These are phyloP conservation scores for Solanum hybrid DNA, from an alignment of 305 asterid genomes.

Conservation along the genomic window DNA sequence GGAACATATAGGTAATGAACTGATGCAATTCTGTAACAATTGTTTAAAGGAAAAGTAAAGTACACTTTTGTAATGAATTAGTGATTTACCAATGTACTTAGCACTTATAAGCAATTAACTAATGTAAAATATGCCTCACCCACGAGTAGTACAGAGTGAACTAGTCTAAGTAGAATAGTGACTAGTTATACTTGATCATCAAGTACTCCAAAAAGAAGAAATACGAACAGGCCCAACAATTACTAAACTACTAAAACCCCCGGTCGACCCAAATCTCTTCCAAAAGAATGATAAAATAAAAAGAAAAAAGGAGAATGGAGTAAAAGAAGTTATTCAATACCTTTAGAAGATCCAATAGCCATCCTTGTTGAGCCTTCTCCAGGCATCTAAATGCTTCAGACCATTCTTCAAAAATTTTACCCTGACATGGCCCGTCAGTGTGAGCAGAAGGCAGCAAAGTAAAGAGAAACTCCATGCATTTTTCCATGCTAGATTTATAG, in stretches of 20 bases:
- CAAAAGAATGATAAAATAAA: background rate
- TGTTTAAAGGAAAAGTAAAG: background rate
- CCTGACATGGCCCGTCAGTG: slow-evolving; percentile 21
- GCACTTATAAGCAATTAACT: background rate
- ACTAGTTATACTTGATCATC: background rate
- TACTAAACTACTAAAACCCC: background rate
- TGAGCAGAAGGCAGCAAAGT: slow-evolving; percentile 35
- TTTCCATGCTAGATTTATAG: slow-evolving; percentile 43
- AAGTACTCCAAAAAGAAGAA: background rate
- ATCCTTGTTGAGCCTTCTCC: slow-evolving; percentile 56
- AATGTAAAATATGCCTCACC: background rate
- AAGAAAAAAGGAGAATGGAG: background rate
- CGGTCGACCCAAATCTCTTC: background rate
- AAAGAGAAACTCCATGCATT: slow-evolving; percentile 70
- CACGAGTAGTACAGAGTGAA: background rate
- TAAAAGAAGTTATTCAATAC: slow-evolving; percentile 24
- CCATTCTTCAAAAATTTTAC: slow-evolving; percentile 49
- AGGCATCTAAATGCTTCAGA: slow-evolving; percentile 70
- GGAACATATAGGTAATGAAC: slow-evolving; percentile 2
- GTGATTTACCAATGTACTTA: background rate
- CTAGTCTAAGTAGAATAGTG: background rate
- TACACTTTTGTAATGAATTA: background rate
- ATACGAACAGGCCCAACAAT: background rate
- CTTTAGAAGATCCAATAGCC: slow-evolving; percentile 35
- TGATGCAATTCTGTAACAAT: background rate